Base-by-base conservation (phyloP, 1,284 basidiomycete species). In the Ceratobasidium sp. region DNA sequence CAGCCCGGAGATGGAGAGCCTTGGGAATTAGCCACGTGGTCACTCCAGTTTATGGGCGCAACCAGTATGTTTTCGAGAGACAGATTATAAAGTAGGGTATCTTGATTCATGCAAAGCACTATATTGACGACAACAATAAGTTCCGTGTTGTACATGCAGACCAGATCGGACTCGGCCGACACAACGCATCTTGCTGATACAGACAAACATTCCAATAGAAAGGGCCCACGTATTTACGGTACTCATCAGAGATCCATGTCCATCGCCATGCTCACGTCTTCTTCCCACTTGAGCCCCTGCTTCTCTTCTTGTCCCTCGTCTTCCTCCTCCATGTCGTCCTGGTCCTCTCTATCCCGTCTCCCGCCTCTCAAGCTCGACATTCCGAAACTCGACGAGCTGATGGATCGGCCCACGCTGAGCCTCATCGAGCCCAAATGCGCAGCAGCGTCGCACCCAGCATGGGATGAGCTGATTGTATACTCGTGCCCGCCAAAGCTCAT, bases 191-290 rank as follows among this genome's bases (percentile, higher is more conserved):
- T 53, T 51, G 51, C 31, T 58, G 46, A 46, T 53, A 68, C 51
- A 53, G 8, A 68, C 51, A 68, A 34, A 68, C 34, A 53, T 16
- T 24, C 19, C 49, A 63, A 37, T 6, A 46, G 22, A n/a, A 63
- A n/a, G 46, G 22, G 39, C 7, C 2, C 13, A 22, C n/a, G 29
- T 37, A 24, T 63, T 7, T 34, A 37, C 29, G 31, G 13, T 8
- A 11, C 13, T n/a, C 29, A 46, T 75, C 49, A 75, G 13, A 75
- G 61, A 74, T 76, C 76, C 76, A 76, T 76, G 34, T 76, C 74
- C 59, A 76, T 75, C 24, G 66, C 75, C 76, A 76, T 76, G 43
- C 65, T 63, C 54, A 73, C 76, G 14, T 71, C 72, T 8, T 77
- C 76, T 16, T 66, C 69, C 49, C 66, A 54, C 51, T 75, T 71